Evolutionary conservation across 148 eudicot genomes (phyloP).

Genomic region (Vaccinium vitisidaea): DNA sequence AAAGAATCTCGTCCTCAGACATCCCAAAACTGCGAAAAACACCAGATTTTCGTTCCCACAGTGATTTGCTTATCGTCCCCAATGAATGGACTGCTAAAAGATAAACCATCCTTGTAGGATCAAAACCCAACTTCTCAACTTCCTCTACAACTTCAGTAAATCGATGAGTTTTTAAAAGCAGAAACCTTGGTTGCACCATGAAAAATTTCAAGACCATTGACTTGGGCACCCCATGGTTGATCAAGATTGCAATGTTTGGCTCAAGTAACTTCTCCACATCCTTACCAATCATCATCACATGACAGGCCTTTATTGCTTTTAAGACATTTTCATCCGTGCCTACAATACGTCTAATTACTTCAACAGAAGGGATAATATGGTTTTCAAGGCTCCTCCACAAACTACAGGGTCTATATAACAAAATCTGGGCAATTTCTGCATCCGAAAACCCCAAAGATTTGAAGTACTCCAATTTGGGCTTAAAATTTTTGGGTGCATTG

Average conservation of each 20-base stretch:
- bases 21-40: slow-evolving; percentile 20
- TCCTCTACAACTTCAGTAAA: slow-evolving; percentile 8
- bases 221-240: slow-evolving; percentile 22
- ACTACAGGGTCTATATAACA: not conserved
- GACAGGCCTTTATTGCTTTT: not conserved
- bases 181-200: not conserved
- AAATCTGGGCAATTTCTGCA: not conserved
- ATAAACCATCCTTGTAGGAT: slow-evolving; percentile 1
- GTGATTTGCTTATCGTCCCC: slow-evolving; percentile 1
- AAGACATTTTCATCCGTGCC: slow-evolving; percentile 15
- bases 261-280: not conserved
- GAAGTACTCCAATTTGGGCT: slow-evolving; percentile 26
- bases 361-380: slow-evolving; percentile 9
- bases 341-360: not conserved
- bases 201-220: not conserved
- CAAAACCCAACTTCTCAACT: slow-evolving; percentile 18
- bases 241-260: slow-evolving; percentile 16
- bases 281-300: not conserved
- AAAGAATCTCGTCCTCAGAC: slow-evolving; percentile 21
- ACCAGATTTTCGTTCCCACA: slow-evolving; percentile 16
- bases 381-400: slow-evolving; percentile 21
- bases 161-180: not conserved
- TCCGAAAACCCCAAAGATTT: slow-evolving; percentile 14
- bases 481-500: not conserved
- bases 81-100: slow-evolving; percentile 10